Evolutionary conservation across 1,284 basidiomycete genomes (phyloP).

Genomic region (Ustilago loliicola): DNA sequence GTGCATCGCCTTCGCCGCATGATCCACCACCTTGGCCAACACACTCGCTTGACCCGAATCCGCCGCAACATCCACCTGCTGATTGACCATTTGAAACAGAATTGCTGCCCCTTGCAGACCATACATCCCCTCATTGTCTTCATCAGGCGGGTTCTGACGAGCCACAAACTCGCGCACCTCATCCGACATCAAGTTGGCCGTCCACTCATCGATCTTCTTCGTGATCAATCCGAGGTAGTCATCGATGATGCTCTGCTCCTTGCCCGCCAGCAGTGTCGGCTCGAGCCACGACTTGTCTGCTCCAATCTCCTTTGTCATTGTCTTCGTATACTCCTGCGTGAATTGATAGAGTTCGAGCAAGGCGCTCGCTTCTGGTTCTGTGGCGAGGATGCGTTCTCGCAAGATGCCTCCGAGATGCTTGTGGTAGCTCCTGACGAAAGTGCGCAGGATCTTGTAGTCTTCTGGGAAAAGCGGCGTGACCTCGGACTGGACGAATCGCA

Average conservation of each 20-base stretch:
- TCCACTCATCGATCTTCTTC: slow-evolving; percentile 97
- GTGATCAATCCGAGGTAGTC: slow-evolving; percentile 95
- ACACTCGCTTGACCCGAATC: slow-evolving; percentile 96
- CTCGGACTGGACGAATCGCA: slow-evolving; percentile 88
- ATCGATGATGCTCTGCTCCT: slow-evolving; percentile 92
- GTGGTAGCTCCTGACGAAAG: slow-evolving; percentile 91
- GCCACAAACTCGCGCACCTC: slow-evolving; percentile 87
- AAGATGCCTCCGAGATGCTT: slow-evolving; percentile 85
- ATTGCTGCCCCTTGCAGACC: slow-evolving; percentile 93
- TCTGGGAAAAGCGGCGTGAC: slow-evolving; percentile 92
- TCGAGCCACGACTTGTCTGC: slow-evolving; percentile 75
- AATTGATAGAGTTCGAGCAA: slow-evolving; percentile 89
- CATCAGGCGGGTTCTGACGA: slow-evolving; percentile 86
- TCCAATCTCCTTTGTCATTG: slow-evolving; percentile 88
- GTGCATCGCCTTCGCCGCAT: slow-evolving; percentile 90
- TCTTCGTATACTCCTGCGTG: slow-evolving; percentile 93
- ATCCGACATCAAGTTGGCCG: slow-evolving; percentile 89
- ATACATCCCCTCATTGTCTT: slow-evolving; percentile 89
- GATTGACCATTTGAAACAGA: slow-evolving; percentile 96
- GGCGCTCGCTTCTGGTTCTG: slow-evolving; percentile 85
- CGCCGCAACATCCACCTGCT: slow-evolving; percentile 93
- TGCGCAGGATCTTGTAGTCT: slow-evolving; percentile 87
- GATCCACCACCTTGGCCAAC: slow-evolving; percentile 88
- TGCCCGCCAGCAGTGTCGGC: slow-evolving; percentile 85
- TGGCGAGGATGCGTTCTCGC: slow-evolving; percentile 78